A percentile compares a stretch with the other conserved stretches of the same genome.
These are phyloP conservation scores for Rhododendron vialii DNA, from an alignment of 148 eudicot species.

Conservation along the genomic window DNA sequence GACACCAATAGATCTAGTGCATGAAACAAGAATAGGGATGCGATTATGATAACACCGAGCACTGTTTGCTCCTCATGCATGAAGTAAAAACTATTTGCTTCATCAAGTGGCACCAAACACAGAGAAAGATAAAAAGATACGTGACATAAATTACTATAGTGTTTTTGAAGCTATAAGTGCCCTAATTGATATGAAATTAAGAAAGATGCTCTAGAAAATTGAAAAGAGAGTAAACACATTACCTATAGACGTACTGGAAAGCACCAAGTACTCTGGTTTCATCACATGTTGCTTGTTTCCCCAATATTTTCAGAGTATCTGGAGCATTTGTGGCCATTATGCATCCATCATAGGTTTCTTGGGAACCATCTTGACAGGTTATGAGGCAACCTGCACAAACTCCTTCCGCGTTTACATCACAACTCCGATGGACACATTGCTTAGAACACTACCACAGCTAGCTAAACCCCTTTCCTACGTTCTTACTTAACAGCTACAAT, in stretches of 20 bases:
- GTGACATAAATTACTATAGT: too few species aligned
- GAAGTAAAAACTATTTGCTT: neutral
- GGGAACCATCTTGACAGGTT: slow-evolving; percentile 51
- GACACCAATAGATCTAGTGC: neutral
- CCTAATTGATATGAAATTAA: too few species aligned
- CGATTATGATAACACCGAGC: neutral
- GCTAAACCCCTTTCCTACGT: neutral
- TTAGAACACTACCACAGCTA: neutral
- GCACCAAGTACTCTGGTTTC: slow-evolving; percentile 83
- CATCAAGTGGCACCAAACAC: too few species aligned
- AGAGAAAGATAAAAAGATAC: too few species aligned
- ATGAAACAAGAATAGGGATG: neutral
- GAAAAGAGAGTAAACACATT: neutral
- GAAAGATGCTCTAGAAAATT: neutral
- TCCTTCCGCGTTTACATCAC: slow-evolving; percentile 34
- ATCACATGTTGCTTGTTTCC: slow-evolving; percentile 74
- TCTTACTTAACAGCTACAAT: neutral
- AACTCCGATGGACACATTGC: neutral
- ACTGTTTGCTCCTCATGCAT: neutral
- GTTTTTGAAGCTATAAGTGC: too few species aligned
- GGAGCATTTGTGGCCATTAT: slow-evolving; percentile 85
- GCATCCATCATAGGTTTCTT: slow-evolving; percentile 61
- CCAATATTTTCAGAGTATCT: slow-evolving; percentile 67
- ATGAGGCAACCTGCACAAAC: slow-evolving; percentile 62
- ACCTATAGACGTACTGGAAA: slow-evolving; percentile 88